Conservation (phyloP, 164 flowering plant genomes). For the Houttuynia cordata region DNA sequence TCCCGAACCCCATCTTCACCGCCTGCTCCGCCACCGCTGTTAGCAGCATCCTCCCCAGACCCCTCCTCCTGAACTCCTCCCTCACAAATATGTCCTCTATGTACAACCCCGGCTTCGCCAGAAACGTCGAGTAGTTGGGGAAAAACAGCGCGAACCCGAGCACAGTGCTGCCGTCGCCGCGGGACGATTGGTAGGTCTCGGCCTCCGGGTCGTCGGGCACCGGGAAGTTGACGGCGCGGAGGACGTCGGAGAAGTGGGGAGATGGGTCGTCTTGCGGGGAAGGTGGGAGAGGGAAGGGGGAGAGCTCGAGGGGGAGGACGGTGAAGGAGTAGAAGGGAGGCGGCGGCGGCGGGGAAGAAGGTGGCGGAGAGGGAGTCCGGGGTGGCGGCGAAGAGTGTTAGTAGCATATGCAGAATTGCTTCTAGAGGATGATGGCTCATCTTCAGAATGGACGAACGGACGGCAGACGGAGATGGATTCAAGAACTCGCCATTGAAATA, state of each 20-base stretch:
- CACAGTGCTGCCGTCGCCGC: slow-evolving; percentile 21
- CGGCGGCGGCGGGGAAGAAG: slow-evolving; percentile 37
- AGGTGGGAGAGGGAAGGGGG: slow-evolving; percentile 13
- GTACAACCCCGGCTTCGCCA: slow-evolving; percentile 82
- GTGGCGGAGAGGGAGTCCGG: slow-evolving; percentile 51
- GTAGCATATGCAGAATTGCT: too few relatives aligned
- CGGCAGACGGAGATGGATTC: too few relatives aligned
- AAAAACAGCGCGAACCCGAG: slow-evolving; percentile 83
- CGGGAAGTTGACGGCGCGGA: slow-evolving; percentile 20
- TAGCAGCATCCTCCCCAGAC: slow-evolving; percentile 61
- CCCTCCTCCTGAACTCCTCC: slow-evolving; percentile 72
- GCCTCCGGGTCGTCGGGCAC: slow-evolving; percentile 40
- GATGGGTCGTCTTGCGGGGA: background rate
- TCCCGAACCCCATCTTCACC: slow-evolving; percentile 66
- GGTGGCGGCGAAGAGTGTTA: slow-evolving; percentile 70
- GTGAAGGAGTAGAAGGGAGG: slow-evolving; percentile 83
- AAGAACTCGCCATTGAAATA: too few relatives aligned
- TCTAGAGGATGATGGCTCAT: too few relatives aligned
- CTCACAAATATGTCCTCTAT: slow-evolving; percentile 83
- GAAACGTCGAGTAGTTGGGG: slow-evolving; percentile 68
- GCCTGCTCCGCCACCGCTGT: slow-evolving; percentile 74
- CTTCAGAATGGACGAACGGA: too few relatives aligned
- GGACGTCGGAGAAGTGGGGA: slow-evolving; percentile 19
- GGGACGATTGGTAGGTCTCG: slow-evolving; percentile 18
- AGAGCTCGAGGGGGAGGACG: slow-evolving; percentile 62